Percentiles rank a stretch among this genome's conserved stretches.
These are phyloP conservation scores for Pleurotus eryngii DNA, from an alignment of 768 basidiomycete genomes.

Conservation along the genomic window DNA sequence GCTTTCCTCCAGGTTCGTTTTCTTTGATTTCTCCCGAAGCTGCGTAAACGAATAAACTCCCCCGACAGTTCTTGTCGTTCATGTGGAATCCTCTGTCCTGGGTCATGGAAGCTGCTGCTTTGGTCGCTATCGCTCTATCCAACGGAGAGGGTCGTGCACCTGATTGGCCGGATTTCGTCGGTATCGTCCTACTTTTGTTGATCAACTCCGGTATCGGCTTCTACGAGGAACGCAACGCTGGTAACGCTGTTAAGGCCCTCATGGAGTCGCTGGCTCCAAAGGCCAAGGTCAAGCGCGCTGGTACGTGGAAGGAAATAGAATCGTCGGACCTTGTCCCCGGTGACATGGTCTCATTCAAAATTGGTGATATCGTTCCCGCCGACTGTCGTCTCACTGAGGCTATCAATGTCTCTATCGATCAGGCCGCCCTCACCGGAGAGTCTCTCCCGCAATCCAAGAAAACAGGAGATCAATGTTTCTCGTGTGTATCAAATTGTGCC, in stretches of 20 bases:
- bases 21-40: too few relatives aligned
- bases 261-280: constrained; percentile 99
- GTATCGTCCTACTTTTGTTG: constrained; percentile 88
- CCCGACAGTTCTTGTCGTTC: constrained; percentile 78
- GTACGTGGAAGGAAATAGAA: constrained; percentile 87
- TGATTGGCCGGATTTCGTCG: constrained; percentile 97
- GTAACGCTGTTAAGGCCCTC: constrained; percentile 98
- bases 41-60: too few relatives aligned
- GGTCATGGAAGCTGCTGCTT: constrained; percentile 98
- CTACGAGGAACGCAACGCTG: constrained; percentile 96
- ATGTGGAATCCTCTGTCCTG: constrained; percentile 99
- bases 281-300: constrained; percentile 88
- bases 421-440: constrained; percentile 97
- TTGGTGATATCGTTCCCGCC: constrained; percentile 97
- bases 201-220: constrained; percentile 98
- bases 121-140: constrained; percentile 93
- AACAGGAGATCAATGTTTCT: constrained; percentile 94
- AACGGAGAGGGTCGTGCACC: constrained; percentile 86
- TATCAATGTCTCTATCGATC: constrained; percentile 97
- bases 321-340: constrained; percentile 89
- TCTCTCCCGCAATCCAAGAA: constrained; percentile 93
- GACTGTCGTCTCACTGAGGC: constrained; percentile 97
- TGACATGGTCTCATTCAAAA: constrained; percentile 97
- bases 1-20: constrained; percentile 75
- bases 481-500: constrained; percentile 52